Base-by-base conservation (phyloP, 1,284 basidiomycete species). In the Irpex lacteus region DNA sequence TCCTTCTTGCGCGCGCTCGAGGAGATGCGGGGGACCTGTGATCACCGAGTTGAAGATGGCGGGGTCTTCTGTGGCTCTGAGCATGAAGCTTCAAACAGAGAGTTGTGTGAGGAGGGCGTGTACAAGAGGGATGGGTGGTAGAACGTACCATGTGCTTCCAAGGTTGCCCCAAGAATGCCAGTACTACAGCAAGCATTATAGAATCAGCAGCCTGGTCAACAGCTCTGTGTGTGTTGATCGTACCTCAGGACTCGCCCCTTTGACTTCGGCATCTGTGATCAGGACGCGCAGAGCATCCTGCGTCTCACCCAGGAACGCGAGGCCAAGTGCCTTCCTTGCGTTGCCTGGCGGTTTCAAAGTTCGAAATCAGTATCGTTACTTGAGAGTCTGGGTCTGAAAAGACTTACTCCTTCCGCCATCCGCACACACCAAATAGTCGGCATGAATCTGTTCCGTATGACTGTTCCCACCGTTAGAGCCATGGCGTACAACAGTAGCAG, bases 321-420 rank as follows among this genome's bases (percentile, higher is more conserved):
- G 60, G 6, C 69, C 71, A 5, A 74, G 63, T 32, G 67, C 56
- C 63, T 75, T 76, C 56, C 75, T 64, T 5, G 66, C 64, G 5
- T 63, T 60, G 49, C 74, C 74, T 74, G 34, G 2, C 26, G 4
- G 26, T 2, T 26, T 26, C 21, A 21, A 26, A 26, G 4, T 26
- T 26, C 26, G 26, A 26, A 26, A 26, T 26, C 9, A 36, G 8
- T 8, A 6, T 15, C 7, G 32, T 13, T 26, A 34, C n/a, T 18
- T 19, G 50, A 56, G 11, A 26, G 26, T 13, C 7, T 11, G 8
- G 54, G 4, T 4, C 9, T 2, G 34, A 8, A 6, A 8, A 2
- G 9, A 26, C 34, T 18, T 32, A 76, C 76, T 71, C 67, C 66
- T 70, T 6, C 71, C 77, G 7, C 77, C 77, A 65, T 78, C 76